Percentiles rank a stretch among this genome's conserved stretches.
Evolutionary conservation across 768 basidiomycete genomes (phyloP).

Genomic region (Mycena vitilis): DNA sequence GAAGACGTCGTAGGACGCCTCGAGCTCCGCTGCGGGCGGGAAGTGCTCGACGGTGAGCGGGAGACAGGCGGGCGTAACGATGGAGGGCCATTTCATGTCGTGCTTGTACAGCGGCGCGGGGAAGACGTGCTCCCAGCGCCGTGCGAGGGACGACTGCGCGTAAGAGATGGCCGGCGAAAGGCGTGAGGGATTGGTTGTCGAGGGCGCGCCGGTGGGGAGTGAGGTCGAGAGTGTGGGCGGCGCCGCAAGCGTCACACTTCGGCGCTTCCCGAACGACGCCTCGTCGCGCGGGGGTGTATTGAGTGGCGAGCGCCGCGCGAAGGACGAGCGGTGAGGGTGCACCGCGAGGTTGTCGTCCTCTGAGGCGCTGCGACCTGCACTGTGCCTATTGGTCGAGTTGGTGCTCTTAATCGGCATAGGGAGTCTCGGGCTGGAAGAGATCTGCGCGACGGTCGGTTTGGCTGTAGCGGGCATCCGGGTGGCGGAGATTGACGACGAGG

Average conservation of each 20-base stretch:
- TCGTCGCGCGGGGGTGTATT: slow-evolving; percentile 81
- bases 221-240: slow-evolving; percentile 48
- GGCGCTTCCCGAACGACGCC: slow-evolving; percentile 66
- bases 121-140: slow-evolving; percentile 91
- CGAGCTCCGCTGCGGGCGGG: slow-evolving; percentile 79
- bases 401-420: slow-evolving; percentile 59
- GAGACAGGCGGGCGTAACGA: slow-evolving; percentile 86
- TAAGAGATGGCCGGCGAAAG: slow-evolving; percentile 68
- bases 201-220: slow-evolving; percentile 52
- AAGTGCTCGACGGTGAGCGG: slow-evolving; percentile 93
- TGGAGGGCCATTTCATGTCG: slow-evolving; percentile 92
- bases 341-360: slow-evolving; percentile 64
- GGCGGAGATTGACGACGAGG: slow-evolving; percentile 38
- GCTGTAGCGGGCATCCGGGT: slow-evolving; percentile 49
- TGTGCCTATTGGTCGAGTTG: slow-evolving; percentile 51
- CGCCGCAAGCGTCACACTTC: slow-evolving; percentile 53
- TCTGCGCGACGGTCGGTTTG: slow-evolving; percentile 49
- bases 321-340: slow-evolving; percentile 56
- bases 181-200: slow-evolving; percentile 74
- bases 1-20: slow-evolving; percentile 81
- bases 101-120: slow-evolving; percentile 80
- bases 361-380: slow-evolving; percentile 57
- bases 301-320: slow-evolving; percentile 70
- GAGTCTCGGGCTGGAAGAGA: slow-evolving; percentile 42
- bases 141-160: slow-evolving; percentile 78